These are phyloP conservation scores for Rugonectria rugulosa DNA, from an alignment of 2,329 filamentous ascomycete species.

Conservation along the genomic window DNA sequence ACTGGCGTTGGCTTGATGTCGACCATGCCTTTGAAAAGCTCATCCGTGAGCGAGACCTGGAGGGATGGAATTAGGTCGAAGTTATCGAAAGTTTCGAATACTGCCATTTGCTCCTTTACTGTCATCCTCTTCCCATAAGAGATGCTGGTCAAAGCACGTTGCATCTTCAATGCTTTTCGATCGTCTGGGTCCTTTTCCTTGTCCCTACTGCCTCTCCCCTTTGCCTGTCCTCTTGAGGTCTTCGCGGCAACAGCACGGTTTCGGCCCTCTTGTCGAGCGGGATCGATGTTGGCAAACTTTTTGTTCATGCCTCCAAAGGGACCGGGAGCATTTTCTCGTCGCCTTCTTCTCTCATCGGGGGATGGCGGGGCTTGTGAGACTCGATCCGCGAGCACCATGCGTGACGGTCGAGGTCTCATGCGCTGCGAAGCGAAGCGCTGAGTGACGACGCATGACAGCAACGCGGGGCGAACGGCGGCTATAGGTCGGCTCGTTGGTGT, in stretches of 20 bases:
- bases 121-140: slow-evolving; percentile 72
- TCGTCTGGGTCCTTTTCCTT: slow-evolving; percentile 42
- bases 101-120: slow-evolving; percentile 64
- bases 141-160: slow-evolving; percentile 77
- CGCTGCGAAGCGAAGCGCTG: slow-evolving; percentile 48
- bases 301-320: slow-evolving; percentile 66
- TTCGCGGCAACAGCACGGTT: slow-evolving; percentile 21
- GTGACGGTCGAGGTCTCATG: slow-evolving; percentile 54
- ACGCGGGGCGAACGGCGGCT: slow-evolving; percentile 18
- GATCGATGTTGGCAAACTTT: slow-evolving; percentile 53
- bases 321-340: slow-evolving; percentile 51
- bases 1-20: slow-evolving; percentile 86
- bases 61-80: slow-evolving; percentile 78
- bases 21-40: slow-evolving; percentile 77
- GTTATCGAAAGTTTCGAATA: slow-evolving; percentile 80
- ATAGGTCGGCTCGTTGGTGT: slow-evolving; percentile 24
- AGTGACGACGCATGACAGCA: slow-evolving; percentile 44
- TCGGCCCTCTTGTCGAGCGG: slow-evolving; percentile 29
- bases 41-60: slow-evolving; percentile 73
- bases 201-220: slow-evolving; percentile 40
- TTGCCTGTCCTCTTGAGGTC: slow-evolving; percentile 35
- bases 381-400: slow-evolving; percentile 65
- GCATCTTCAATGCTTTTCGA: slow-evolving; percentile 92
- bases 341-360: slow-evolving; percentile 45
- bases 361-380: slow-evolving; percentile 53